phyloP scores from a whole-genome alignment of 108 stramenopile species.

The Seminavis robusta region DNA sequence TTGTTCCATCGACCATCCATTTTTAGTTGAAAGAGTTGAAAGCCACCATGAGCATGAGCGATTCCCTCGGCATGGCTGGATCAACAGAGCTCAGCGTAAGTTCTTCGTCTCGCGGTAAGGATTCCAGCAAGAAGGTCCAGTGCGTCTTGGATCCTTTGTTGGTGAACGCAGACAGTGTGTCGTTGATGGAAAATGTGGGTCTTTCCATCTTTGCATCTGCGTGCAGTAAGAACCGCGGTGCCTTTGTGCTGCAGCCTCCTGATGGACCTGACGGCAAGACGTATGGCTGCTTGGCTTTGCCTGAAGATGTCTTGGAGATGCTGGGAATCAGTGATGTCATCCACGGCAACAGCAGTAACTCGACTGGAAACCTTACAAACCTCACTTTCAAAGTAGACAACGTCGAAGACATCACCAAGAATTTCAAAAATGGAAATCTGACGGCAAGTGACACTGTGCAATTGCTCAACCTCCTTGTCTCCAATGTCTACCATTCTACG shows the following conservation, averaged over 20 bases:
- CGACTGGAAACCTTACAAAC: background rate
- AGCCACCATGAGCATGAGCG: no score
- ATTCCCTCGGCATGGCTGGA: no score
- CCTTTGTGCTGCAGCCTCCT: conserved; percentile 81
- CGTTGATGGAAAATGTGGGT: conserved; percentile 60
- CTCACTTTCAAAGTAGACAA: conserved; percentile 36
- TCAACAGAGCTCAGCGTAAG: no score
- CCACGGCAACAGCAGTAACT: background rate
- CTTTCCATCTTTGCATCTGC: conserved; percentile 70
- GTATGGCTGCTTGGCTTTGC: conserved; percentile 30
- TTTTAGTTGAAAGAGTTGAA: no score
- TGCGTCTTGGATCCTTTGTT: conserved; percentile 58
- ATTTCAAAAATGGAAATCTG: conserved; percentile 41
- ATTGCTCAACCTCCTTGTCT: conserved; percentile 50
- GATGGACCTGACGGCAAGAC: conserved; percentile 56
- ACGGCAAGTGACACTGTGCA: conserved; percentile 44
- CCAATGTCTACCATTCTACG: conserved; percentile 41
- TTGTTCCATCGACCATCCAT: no score
- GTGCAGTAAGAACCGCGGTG: conserved; percentile 86
- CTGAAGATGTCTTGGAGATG: conserved; percentile 14
- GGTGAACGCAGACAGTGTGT: conserved; percentile 54
- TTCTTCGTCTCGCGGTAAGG: no score
- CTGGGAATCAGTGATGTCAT: background rate
- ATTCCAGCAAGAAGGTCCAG: no score
- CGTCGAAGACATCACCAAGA: conserved; percentile 20